Evolutionary conservation across 352 stramenopile genomes (phyloP).

Genomic region (Phytophthora vignae): DNA sequence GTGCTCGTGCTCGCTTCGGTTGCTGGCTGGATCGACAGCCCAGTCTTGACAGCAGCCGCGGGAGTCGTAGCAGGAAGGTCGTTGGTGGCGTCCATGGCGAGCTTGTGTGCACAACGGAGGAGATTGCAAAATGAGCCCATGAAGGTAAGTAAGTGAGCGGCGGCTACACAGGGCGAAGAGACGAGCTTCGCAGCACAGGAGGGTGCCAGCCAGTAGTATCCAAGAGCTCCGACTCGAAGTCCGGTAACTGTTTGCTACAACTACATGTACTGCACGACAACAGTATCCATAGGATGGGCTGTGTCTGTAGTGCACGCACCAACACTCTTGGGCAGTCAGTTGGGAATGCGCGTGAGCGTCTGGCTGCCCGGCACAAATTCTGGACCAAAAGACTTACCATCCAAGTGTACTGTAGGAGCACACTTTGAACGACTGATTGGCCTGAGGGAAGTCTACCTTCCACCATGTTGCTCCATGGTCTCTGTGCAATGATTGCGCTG

Average conservation of each 20-base stretch:
- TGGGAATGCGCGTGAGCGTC: not conserved
- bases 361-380: no score
- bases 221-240: no score
- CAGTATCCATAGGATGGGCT: not conserved
- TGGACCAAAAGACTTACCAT: no score
- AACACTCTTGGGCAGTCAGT: not conserved
- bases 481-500: no score
- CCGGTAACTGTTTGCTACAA: no score
- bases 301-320: not conserved
- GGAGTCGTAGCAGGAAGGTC: not conserved
- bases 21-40: conserved; percentile 4
- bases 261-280: not conserved
- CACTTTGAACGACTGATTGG: no score
- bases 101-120: not conserved
- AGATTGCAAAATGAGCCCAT: conserved; percentile 9
- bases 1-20: not conserved
- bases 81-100: conserved; percentile 5
- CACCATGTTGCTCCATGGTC: no score
- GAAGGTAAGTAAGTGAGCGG: not conserved
- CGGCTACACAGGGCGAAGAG: not conserved
- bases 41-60: not conserved
- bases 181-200: not conserved
- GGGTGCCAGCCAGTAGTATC: no score
- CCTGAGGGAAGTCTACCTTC: no score
- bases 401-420: no score